These are phyloP conservation scores for Athelia sp. DNA, from an alignment of 1,284 basidiomycete genomes.

Conservation along the genomic window DNA sequence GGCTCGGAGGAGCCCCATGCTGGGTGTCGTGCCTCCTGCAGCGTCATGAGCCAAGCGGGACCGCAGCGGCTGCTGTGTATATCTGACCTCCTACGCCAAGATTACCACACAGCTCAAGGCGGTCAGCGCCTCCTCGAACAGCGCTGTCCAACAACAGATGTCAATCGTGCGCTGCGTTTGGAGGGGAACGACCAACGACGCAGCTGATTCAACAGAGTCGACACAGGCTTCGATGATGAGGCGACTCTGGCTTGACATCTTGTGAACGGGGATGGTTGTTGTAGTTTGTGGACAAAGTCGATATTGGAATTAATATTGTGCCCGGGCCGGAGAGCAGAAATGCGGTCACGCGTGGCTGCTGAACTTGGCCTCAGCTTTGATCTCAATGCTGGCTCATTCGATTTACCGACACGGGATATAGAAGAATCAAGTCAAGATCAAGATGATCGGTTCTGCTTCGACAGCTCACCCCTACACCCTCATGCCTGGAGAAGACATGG, in stretches of 20 bases:
- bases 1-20: slow-evolving; percentile 57
- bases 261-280: slow-evolving; percentile 1
- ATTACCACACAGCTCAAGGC: slow-evolving; percentile 76
- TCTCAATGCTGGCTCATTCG: no score
- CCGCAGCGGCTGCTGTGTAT: neutral
- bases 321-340: no score
- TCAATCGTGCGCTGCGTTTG: neutral
- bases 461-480: no score
- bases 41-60: neutral
- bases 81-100: slow-evolving; percentile 57
- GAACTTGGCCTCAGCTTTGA: no score
- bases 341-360: no score
- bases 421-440: no score
- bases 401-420: no score
- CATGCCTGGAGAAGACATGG: no score
- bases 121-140: slow-evolving; percentile 59
- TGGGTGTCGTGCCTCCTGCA: slow-evolving; percentile 67
- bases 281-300: no score
- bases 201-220: slow-evolving; percentile 72
- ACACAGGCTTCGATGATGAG: slow-evolving; percentile 69
- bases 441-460: no score
- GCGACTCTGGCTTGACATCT: no score
- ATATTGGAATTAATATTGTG: no score
- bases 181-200: slow-evolving; percentile 43
- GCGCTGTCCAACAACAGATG: slow-evolving; percentile 40